These are phyloP conservation scores for Lyophyllum atratum DNA, from an alignment of 768 basidiomycete genomes.

Conservation along the genomic window DNA sequence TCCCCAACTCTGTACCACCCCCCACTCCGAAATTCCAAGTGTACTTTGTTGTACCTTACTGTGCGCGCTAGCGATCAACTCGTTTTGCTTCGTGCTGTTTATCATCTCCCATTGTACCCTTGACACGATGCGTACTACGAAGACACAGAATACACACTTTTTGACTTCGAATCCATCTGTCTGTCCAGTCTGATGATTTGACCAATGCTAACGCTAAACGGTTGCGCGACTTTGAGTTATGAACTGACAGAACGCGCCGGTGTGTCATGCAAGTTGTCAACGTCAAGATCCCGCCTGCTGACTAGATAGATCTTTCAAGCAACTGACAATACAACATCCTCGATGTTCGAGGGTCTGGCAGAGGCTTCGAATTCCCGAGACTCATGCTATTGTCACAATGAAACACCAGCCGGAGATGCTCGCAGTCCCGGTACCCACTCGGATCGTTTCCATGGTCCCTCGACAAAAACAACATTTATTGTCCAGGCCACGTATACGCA, in stretches of 20 bases:
- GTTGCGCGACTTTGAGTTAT: too few relatives aligned
- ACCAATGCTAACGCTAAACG: too few relatives aligned
- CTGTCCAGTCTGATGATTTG: background rate
- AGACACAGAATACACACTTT: background rate
- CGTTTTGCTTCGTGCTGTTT: background rate
- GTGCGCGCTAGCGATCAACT: background rate
- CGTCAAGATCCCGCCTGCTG: background rate
- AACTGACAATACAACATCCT: background rate
- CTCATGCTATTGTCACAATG: background rate
- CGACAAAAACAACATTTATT: background rate
- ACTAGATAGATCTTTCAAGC: background rate
- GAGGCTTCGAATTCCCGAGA: background rate
- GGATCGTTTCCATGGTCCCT: background rate
- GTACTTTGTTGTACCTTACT: background rate
- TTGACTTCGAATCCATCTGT: background rate
- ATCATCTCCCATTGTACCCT: too few relatives aligned
- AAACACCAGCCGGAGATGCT: background rate
- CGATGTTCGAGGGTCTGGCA: background rate
- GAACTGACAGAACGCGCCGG: background rate
- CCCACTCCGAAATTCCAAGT: background rate
- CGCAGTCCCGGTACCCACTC: background rate
- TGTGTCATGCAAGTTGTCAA: background rate
- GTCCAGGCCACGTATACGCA: background rate
- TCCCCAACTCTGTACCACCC: background rate
- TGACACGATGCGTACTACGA: too few relatives aligned